Base-by-base conservation (phyloP, 75 land plant species). In the Picea glauca region DNA sequence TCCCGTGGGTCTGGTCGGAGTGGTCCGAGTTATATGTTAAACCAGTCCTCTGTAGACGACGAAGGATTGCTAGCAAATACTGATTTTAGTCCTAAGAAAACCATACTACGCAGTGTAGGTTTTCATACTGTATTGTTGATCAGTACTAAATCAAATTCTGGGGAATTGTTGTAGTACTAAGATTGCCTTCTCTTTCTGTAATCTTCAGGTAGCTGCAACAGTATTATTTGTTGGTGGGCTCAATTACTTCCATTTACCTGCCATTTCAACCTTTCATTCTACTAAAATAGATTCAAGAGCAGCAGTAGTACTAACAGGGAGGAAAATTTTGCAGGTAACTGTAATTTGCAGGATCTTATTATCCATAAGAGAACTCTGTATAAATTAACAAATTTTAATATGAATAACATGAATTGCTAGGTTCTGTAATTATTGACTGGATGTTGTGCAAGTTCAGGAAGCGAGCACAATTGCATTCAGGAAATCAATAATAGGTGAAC, bases 301-400 rank as follows among this genome's bases (percentile, higher is more conserved):
- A 50, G 54, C 11, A 50, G 77, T 84, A 21, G 68, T 87, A 17
- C 74, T 33, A 74, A 67, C 77, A 23, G 81, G 86, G 21, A 82
- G 91, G 59, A 83, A 81, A 65, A 81, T 90, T 35, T 75, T 90
- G 63, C 80, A 85, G 87, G 89, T 86, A 77, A 17, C 50, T 0
- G 17, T 40, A 18, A 68, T 35, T 50, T 50, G 11, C 11, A 50
- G 54, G 54, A 9, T 50, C 11, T 50, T 50, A 8, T 50, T 50
- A 50, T 50, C 9, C 54, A 50, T 8, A 50, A 50, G 54, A 8
- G 11, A 50, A 8, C 9, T 8, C 11, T 7, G 54, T 50, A 50
- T 9, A 50, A 50, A 50, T 50, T 50, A 50, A 11, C 1, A 50
- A 50, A 50, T 8, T 50, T 50, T 11, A 8, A 0, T 0, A 50